phyloP scores from a whole-genome alignment of 805 yeast species.

The Sugiyamaella americana region DNA sequence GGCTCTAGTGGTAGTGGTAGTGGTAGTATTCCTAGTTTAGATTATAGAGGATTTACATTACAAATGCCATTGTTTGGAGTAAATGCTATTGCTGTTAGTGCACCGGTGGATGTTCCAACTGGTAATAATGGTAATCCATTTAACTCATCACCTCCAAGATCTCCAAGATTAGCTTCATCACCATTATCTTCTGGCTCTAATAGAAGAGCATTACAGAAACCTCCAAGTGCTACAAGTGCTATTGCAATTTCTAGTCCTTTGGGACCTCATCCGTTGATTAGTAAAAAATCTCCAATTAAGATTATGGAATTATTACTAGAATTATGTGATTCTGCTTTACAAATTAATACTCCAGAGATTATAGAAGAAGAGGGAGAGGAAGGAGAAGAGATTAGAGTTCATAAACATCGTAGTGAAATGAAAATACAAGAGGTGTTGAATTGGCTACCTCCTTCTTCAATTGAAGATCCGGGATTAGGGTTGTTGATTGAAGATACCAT shows the following conservation, averaged over 20 bases:
- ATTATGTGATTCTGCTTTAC: conserved; percentile 67
- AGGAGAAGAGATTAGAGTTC: conserved; percentile 27
- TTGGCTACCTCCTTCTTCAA: conserved; percentile 42
- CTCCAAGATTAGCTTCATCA: conserved; percentile 10
- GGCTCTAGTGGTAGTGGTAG: conserved; percentile 2
- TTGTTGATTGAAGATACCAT: conserved; percentile 64
- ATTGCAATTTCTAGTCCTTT: conserved; percentile 2
- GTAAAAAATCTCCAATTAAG: conserved; percentile 38
- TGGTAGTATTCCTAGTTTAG: conserved; percentile 10
- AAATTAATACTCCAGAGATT: conserved; percentile 63
- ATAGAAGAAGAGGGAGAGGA: conserved; percentile 4
- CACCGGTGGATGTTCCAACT: neutral
- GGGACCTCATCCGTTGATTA: conserved; percentile 5
- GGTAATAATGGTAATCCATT: neutral
- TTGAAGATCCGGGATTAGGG: conserved; percentile 57
- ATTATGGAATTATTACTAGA: conserved; percentile 49
- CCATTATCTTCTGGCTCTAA: conserved; percentile 1
- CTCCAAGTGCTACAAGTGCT: too few relatives aligned
- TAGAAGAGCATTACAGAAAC: conserved; percentile 2
- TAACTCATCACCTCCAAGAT: conserved; percentile 4
- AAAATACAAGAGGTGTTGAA: conserved; percentile 29
- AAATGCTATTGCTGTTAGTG: neutral
- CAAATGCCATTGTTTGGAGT: conserved; percentile 7
- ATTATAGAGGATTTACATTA: conserved; percentile 13
- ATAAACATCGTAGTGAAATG: conserved; percentile 30